Conservation (phyloP, 2,329 filamentous ascomycete species). For the Fusarium ramigenum region DNA sequence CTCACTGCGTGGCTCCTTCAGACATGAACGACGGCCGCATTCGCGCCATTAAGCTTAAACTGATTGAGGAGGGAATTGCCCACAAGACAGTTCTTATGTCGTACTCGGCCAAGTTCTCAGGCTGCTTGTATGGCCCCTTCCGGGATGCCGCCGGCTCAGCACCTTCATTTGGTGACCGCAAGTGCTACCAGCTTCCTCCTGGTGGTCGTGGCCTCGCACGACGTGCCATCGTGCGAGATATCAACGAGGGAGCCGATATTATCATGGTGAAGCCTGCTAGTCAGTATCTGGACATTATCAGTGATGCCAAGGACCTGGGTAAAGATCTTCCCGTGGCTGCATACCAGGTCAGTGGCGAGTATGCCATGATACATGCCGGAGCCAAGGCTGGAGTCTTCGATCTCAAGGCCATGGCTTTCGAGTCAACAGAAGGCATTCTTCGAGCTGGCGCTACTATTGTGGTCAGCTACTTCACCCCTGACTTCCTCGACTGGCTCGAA, state of each 20-base stretch:
- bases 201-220: constrained; percentile 91
- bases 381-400: constrained; percentile 98
- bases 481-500: constrained; percentile 74
- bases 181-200: constrained; percentile 96
- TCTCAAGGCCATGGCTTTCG: constrained; percentile 92
- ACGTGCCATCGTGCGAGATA: constrained; percentile 88
- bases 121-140: constrained; percentile 96
- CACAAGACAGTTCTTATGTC: constrained; percentile 96
- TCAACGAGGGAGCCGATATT: constrained; percentile 92
- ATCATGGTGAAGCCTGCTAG: constrained; percentile 99
- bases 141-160: constrained; percentile 92
- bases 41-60: constrained; percentile 95
- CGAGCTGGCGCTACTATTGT: constrained; percentile 93
- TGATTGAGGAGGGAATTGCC: constrained; percentile 93
- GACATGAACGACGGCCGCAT: constrained; percentile 99
- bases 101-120: constrained; percentile 97
- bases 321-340: constrained; percentile 92
- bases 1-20: constrained; percentile 94
- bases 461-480: constrained; percentile 92
- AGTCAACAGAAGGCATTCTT: constrained; percentile 92
- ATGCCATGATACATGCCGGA: constrained; percentile 95
- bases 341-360: constrained; percentile 97
- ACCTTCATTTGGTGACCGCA: constrained; percentile 92
- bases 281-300: constrained; percentile 97
- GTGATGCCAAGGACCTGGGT: constrained; percentile 93